Percentiles rank a stretch among this genome's conserved stretches.
phyloP scores from a whole-genome alignment of 1,284 basidiomycete genomes.

The Termitomyces sp. region DNA sequence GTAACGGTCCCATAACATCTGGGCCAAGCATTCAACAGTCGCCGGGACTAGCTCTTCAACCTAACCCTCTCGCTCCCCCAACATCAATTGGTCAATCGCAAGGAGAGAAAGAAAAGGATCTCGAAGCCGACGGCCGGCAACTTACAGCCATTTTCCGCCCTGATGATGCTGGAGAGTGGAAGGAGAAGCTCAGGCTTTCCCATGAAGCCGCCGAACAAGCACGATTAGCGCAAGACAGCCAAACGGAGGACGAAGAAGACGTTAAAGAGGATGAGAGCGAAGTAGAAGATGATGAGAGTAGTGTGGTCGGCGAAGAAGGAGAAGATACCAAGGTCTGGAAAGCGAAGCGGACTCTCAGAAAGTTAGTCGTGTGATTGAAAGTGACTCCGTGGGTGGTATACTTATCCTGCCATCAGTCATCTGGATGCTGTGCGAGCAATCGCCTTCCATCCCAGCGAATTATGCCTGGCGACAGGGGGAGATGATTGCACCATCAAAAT shows the following conservation, averaged over 20 bases:
- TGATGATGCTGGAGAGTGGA: constrained; percentile 80
- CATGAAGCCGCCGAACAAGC: constrained; percentile 55
- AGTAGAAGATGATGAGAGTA: constrained; percentile 65
- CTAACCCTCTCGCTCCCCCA: constrained; percentile 10
- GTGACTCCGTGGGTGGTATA: constrained; percentile 13
- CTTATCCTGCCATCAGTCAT: constrained; percentile 55
- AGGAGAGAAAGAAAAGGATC: constrained; percentile 41
- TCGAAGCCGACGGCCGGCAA: constrained; percentile 47
- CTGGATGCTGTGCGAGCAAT: constrained; percentile 89
- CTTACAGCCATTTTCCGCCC: constrained; percentile 85
- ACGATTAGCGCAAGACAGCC: constrained; percentile 34
- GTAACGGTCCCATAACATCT: constrained; percentile 40
- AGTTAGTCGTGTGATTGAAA: constrained; percentile 52
- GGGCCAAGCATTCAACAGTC: constrained; percentile 39
- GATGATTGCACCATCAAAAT: constrained; percentile 97
- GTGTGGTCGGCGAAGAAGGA: constrained; percentile 58
- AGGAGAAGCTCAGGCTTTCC: constrained; percentile 62
- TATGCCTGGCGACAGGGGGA: constrained; percentile 84
- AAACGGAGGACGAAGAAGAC: constrained; percentile 41
- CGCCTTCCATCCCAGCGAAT: constrained; percentile 80
- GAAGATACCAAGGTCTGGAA: constrained; percentile 79
- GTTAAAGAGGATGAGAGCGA: constrained; percentile 56
- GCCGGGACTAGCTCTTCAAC: constrained; percentile 27
- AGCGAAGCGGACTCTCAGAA: constrained; percentile 77
- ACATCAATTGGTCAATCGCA: constrained; percentile 18